Percentiles rank a stretch among this genome's conserved stretches.
These are phyloP conservation scores for Coccomyxa subellipsoidea DNA, from an alignment of 163 green algal genomes.

Conservation along the genomic window DNA sequence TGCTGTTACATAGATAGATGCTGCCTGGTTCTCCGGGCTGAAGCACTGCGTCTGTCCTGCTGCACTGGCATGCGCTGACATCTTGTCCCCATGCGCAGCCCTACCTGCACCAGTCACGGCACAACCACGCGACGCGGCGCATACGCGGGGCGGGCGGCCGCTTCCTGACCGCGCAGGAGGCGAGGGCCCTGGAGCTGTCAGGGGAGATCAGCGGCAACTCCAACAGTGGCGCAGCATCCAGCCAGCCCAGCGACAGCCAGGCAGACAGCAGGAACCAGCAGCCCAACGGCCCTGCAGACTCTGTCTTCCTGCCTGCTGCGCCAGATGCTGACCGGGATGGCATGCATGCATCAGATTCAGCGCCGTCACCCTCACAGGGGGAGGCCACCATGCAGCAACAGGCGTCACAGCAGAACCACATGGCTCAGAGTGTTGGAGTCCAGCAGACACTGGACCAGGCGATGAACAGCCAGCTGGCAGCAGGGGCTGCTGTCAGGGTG, in stretches of 20 bases:
- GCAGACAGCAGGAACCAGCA: background rate
- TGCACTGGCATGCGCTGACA: background rate
- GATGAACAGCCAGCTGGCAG: background rate
- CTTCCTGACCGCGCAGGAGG: constrained; percentile 41
- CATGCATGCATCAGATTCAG: background rate
- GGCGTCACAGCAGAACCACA: background rate
- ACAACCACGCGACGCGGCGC: constrained; percentile 65
- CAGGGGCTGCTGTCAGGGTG: background rate
- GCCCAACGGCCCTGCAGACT: background rate
- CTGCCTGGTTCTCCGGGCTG: too few species aligned
- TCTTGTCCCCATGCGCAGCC: constrained; percentile 29
- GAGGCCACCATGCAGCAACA: background rate
- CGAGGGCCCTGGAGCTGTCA: background rate
- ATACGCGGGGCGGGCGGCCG: constrained; percentile 56
- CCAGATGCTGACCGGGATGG: background rate
- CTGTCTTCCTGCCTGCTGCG: background rate
- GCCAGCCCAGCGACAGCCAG: background rate
- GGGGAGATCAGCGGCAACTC: constrained; percentile 2
- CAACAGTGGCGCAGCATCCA: background rate
- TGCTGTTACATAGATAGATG: background rate
- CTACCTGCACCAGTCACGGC: constrained; percentile 72
- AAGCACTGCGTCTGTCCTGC: too few species aligned
- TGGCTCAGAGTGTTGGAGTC: background rate
- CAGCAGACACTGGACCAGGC: background rate
- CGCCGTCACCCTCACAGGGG: background rate